Evolutionary conservation across 202 grass and related monocot species (phyloP), one percentile per base, ranked within the genome.

Genomic region (Zizania palustris): DNA sequence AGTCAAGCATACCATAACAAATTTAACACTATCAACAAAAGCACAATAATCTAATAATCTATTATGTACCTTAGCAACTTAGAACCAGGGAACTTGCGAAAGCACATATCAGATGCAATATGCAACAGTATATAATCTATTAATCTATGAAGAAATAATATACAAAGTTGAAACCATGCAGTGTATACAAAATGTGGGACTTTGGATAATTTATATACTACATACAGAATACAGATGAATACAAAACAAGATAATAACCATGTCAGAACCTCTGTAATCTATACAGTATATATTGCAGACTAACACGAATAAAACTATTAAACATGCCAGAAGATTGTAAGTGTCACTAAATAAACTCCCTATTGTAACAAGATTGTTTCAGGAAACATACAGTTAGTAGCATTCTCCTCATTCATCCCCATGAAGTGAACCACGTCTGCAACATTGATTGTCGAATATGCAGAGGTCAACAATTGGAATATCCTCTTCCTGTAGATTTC

Each of bases 401-500:
- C 83, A 77, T 93, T 80, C 46, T 96, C 90, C 70, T 91, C 92
- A 60, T 48, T 91, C 96, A 91, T 93, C 70, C 96, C 96, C 78
- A 96, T 78, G 73, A 96, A 91, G 54, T 92, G 85, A 89, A 88
- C 81, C 79, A 90, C 83, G 77, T 99, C 92, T 44, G 79, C 82
- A 67, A 89, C 69, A 0, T 48, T 84, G 50, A 96, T 96, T 59
- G 92, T 96, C 42, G 92, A 92, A 90, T 99, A 99, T 10, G 96
- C 92, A 85, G 79, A 77, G 66, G 81, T 93, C 70, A 99, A 73
- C 50, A 99, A 77, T 74, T 93, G 83, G 79, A 99, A 96, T 83
- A 93, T 93, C 88, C 85, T 93, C 76, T 89, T 93, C 66, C 81
- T 96, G 79, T 93, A 99, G 79, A 84, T 99, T 78, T 99, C 96